Base-by-base conservation (phyloP, 2,329 filamentous ascomycete genomes). In the Acrocalymma vagum region DNA sequence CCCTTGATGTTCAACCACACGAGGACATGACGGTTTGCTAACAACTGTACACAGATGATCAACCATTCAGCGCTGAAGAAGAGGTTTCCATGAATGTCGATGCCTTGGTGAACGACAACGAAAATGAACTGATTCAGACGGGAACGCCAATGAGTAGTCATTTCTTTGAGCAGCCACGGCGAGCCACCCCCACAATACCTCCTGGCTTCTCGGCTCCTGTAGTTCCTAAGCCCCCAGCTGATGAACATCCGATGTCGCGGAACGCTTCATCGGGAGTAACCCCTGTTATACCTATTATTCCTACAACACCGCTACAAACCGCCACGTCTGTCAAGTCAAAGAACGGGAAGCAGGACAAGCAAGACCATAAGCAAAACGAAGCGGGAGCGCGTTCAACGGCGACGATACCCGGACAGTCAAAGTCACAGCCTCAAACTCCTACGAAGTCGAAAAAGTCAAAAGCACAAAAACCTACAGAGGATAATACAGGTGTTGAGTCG, bases 81-180 rank as follows among this genome's bases (percentile, higher is more conserved):
- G 83, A 85, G 51, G 84, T 79, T 9, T 78, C 76, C 3, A 75
- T 76, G 28, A 84, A 80, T n/a, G 81, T 89, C 26, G 85, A 88
- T 62, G 84, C 84, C 3, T 71, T 89, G 4, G 85, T 89, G 9
- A 81, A 84, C 15, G 86, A 89, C 29, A 48, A 49, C 20, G 62
- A 68, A 5, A 45, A 51, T 21, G 59, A 58, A 50, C 53, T 47
- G 35, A 35, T 43, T 72, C 81, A 46, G 18, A 46, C 51, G 16
- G 45, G 38, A 21, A 57, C 51, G 13, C 49, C 58, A 8, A 27
- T 65, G 24, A 36, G 39, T 14, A 44, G 43, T 30, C 63, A 62
- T 7, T 51, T 62, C 14, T 49, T 69, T 22, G 59, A 67, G 26
- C 67, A 69, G 39, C 67, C 67, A 33, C 67, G 72, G 23, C 67